Percentiles rank a stretch among this genome's conserved stretches.
These are phyloP conservation scores for Arthrobotrys sinensis DNA, from an alignment of 2,329 filamentous ascomycete genomes.

Conservation along the genomic window DNA sequence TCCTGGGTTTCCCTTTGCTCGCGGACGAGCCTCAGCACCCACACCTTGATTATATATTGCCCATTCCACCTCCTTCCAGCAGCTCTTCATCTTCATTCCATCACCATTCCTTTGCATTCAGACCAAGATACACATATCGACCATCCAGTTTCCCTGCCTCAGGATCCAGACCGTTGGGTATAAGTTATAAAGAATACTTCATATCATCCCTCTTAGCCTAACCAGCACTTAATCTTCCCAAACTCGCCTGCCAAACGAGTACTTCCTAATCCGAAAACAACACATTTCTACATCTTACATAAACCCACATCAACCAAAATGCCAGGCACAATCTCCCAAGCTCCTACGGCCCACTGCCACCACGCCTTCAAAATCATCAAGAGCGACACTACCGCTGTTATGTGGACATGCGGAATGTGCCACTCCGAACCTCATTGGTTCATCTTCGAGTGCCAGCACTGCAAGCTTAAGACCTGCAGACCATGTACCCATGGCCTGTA, in stretches of 20 bases:
- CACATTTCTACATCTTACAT: conserved; percentile 24
- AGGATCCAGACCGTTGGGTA: conserved; percentile 31
- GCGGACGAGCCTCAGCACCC: conserved; percentile 59
- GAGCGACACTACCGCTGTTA: conserved; percentile 76
- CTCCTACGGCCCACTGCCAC: conserved; percentile 73
- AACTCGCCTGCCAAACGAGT: conserved; percentile 32
- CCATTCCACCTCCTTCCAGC: conserved; percentile 62
- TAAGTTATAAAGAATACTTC: conserved; percentile 13
- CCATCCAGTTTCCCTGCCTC: conserved; percentile 37
- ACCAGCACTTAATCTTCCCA: conserved; percentile 41
- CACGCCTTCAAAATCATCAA: conserved; percentile 79
- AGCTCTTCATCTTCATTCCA: conserved; percentile 60
- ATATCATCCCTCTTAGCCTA: conserved; percentile 14
- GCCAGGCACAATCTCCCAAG: conserved; percentile 63
- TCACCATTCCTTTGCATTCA: conserved; percentile 59
- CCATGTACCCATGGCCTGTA: conserved; percentile 72
- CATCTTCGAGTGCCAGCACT: conserved; percentile 79
- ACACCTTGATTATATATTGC: conserved; percentile 55
- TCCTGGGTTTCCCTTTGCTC: conserved; percentile 56
- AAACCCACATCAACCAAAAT: conserved; percentile 41
- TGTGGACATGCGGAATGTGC: conserved; percentile 78
- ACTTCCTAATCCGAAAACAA: conserved; percentile 56
- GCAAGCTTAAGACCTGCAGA: conserved; percentile 77
- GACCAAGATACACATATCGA: conserved; percentile 45
- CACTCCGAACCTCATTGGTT: conserved; percentile 77